Base-by-base conservation (phyloP, 805 yeast species). In the Candida khao-thaluensis region DNA sequence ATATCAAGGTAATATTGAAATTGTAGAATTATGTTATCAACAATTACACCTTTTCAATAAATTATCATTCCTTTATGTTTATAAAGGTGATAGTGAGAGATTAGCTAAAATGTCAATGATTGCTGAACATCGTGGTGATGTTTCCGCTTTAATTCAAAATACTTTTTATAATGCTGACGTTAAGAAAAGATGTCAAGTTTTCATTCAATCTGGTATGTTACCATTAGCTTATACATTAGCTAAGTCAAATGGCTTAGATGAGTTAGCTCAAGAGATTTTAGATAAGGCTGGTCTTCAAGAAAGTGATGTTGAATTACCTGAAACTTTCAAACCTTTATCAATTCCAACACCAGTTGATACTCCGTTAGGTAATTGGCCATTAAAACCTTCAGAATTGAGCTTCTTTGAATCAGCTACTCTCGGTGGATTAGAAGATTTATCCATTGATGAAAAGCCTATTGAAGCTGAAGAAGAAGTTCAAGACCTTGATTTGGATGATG, bases 161-260 rank as follows among this genome's bases (percentile, higher is more conserved):
- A 79, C 93, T 17, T 64, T 90, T 42, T 91, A 82, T 64, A 74
- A 79, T 56, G 81, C 85, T 56, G 83, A 87, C 40, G 73, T 81
- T 29, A 82, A 82, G 53, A 79, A 82, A 57, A 80, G 96, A 59
- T 77, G 90, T 27, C 72, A 77, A 50, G 77, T 84, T 10, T 81
- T 85, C 50, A 76, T 83, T 36, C 79, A 83, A 50, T 81, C 85
- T 36, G 96, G 96, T 27, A 73, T 90, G 64, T 67, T 76, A 36
- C 89, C 98, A 5, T 75, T 95, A 53, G 99, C 98, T 2, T 95
- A 90, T 60, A 85, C 96, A 9, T 76, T 89, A 46, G 97, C 99
- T 16, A 86, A 85, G 60, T 71, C 93, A 20, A 85, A 82, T 51
- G 96, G 96, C 3, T 74, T 89, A 47, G 77, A 72, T 27, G 89